Evolutionary conservation across 225 moss, liverwort and hornwort species (phyloP).

Genomic region (Polytrichum formosum): DNA sequence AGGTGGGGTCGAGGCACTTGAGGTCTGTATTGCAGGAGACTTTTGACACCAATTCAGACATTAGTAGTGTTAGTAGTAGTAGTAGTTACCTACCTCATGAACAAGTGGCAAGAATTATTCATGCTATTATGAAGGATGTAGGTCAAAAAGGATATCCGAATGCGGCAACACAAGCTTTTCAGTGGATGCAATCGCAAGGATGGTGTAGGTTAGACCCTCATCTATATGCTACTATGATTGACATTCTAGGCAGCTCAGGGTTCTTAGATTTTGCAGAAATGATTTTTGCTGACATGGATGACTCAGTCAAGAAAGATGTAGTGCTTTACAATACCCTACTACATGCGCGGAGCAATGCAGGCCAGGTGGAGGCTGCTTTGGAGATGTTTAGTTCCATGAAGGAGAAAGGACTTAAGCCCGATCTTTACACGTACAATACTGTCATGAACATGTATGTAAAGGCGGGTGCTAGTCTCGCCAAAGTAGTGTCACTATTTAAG

Average conservation of each 20-base stretch:
- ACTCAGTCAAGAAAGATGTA: constrained; percentile 71
- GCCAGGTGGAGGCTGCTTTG: constrained; percentile 67
- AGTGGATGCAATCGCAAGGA: constrained; percentile 94
- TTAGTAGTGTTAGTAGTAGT: constrained; percentile 1
- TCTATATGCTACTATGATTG: constrained; percentile 86
- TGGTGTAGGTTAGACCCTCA: constrained; percentile 92
- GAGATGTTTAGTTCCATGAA: constrained; percentile 83
- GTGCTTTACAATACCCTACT: constrained; percentile 77
- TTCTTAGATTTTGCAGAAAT: constrained; percentile 81
- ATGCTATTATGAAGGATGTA: constrained; percentile 82
- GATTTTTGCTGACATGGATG: constrained; percentile 68
- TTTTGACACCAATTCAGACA: neutral
- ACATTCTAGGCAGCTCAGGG: constrained; percentile 67
- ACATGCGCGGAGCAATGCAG: constrained; percentile 77
- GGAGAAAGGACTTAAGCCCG: constrained; percentile 53
- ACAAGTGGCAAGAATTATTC: constrained; percentile 78
- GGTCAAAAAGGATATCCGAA: constrained; percentile 55
- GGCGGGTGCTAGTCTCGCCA: constrained; percentile 66
- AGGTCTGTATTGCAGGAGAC: constrained; percentile 14
- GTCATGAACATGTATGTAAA: constrained; percentile 88
- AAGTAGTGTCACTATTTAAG: constrained; percentile 77
- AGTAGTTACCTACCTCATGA: constrained; percentile 64
- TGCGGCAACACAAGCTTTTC: constrained; percentile 70
- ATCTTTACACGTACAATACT: constrained; percentile 75
- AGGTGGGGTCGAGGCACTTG: constrained; percentile 39